Evolutionary conservation across 345 rosid species (phyloP), one percentile per base, ranked within the genome.

Genomic region (Aegle marmelos): DNA sequence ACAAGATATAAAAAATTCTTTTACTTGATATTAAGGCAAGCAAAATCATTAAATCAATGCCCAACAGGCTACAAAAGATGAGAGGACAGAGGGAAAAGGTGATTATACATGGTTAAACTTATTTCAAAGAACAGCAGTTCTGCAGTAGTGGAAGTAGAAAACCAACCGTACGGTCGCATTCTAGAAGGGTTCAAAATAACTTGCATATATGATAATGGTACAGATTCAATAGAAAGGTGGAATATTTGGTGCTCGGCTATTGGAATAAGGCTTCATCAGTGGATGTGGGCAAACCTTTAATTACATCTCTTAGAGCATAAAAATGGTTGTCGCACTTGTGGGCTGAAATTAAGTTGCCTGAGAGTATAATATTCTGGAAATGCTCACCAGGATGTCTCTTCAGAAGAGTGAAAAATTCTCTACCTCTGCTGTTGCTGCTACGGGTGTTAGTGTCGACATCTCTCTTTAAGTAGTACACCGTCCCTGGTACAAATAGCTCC

Each of bases 301-400:
- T 90, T 24, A 92, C 97, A 78, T 96, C 99, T 81, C 99, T 79
- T 14, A 96, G 79, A 1, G 98, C 98, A 6, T 84, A 89, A 85
- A 89, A 90, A 83, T 96, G 99, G 86, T 90, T 90, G 79, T 91
- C 98, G 41, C 98, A 96, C 83, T 88, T 91, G 79, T 96, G 99
- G 76, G 94, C 98, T 9, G 93, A 89, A 73, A 94, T 88, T 79
- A 96, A 78, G 85, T 92, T 94, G 85, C 90, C 86, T 5, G 98
- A 87, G 45, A 96, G 91, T 76, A 94, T 83, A 82, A 96, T 96
- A 82, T 88, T 89, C 86, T 90, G 97, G 80, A 91, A 91, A 83
- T 96, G 98, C 77, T 91, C 92, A 71, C 91, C 94, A 19, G 94
- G 93, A 82, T 86, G 84, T 84, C 98, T 87, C 85, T 86, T 90